Conservation (phyloP, 768 basidiomycete species). For the Boletus rex-veris region DNA sequence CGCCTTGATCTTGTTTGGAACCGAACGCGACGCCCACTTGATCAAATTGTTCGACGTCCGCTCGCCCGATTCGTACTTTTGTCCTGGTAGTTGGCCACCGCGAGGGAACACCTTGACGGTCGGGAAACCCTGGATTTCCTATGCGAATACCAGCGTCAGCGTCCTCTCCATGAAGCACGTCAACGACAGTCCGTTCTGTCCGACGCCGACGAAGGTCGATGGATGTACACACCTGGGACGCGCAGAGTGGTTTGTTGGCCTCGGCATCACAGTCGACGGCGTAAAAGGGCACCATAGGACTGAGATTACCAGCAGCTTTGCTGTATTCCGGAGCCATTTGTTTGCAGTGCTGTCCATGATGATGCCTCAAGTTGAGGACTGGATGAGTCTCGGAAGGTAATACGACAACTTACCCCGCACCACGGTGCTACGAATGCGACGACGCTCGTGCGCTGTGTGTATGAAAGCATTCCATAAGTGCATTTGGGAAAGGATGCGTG, state of each 20-base stretch:
- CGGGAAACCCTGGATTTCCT: conserved; percentile 87
- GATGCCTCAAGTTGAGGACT: background rate
- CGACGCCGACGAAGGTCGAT: background rate
- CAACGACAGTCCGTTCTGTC: background rate
- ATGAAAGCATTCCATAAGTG: background rate
- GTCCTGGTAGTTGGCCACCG: conserved; percentile 57
- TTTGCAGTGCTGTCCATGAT: conserved; percentile 62
- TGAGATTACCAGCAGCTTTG: conserved; percentile 73
- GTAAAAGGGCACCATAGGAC: conserved; percentile 83
- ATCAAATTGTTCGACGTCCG: conserved; percentile 71
- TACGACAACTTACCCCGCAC: conserved; percentile 66
- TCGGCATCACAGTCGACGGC: conserved; percentile 91
- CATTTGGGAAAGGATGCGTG: background rate
- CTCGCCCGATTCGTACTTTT: conserved; percentile 64
- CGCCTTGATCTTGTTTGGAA: conserved; percentile 69
- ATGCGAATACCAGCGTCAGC: background rate
- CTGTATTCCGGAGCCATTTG: conserved; percentile 80
- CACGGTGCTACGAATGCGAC: conserved; percentile 95
- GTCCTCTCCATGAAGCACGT: background rate
- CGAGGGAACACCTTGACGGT: conserved; percentile 90
- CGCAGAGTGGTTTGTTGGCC: conserved; percentile 77
- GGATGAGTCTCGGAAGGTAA: background rate
- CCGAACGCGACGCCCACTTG: conserved; percentile 69
- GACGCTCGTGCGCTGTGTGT: conserved; percentile 60
- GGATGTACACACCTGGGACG: conserved; percentile 54